These are phyloP conservation scores for Dothiorella sarmentorum DNA, from an alignment of 2,329 filamentous ascomycete species.

Conservation along the genomic window DNA sequence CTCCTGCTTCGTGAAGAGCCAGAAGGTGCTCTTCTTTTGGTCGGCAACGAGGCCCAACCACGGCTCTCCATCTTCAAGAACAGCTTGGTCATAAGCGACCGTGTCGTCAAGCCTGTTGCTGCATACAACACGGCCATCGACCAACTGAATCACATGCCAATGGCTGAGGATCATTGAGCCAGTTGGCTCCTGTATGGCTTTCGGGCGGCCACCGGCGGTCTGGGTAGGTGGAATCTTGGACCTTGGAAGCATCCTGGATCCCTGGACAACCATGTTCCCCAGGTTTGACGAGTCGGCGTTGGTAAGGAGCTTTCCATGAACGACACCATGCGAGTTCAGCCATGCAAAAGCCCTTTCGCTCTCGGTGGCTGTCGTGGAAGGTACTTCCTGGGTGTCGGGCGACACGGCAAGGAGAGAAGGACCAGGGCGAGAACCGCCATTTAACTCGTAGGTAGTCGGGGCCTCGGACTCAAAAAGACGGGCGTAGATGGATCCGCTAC, in stretches of 20 bases:
- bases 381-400: conserved; percentile 62
- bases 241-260: conserved; percentile 72
- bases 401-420: conserved; percentile 71
- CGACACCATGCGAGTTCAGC: conserved; percentile 82
- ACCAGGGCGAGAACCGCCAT: conserved; percentile 56
- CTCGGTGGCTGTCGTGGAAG: conserved; percentile 50
- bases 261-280: conserved; percentile 70
- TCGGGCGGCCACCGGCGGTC: conserved; percentile 60
- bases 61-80: conserved; percentile 75
- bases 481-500: conserved; percentile 79
- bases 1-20: conserved; percentile 87
- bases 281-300: conserved; percentile 60
- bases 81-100: conserved; percentile 81
- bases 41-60: conserved; percentile 84
- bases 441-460: conserved; percentile 70
- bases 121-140: conserved; percentile 78
- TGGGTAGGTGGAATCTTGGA: conserved; percentile 70
- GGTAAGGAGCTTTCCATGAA: conserved; percentile 75
- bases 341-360: conserved; percentile 80
- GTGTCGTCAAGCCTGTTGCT: conserved; percentile 83
- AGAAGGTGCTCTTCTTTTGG: conserved; percentile 92
- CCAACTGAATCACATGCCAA: conserved; percentile 84
- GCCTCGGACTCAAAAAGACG: conserved; percentile 85
- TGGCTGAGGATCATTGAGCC: conserved; percentile 82
- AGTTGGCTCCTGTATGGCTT: conserved; percentile 67